phyloP scores from a whole-genome alignment of 2,329 filamentous ascomycete genomes.

The Berkeleyomyces basicola region DNA sequence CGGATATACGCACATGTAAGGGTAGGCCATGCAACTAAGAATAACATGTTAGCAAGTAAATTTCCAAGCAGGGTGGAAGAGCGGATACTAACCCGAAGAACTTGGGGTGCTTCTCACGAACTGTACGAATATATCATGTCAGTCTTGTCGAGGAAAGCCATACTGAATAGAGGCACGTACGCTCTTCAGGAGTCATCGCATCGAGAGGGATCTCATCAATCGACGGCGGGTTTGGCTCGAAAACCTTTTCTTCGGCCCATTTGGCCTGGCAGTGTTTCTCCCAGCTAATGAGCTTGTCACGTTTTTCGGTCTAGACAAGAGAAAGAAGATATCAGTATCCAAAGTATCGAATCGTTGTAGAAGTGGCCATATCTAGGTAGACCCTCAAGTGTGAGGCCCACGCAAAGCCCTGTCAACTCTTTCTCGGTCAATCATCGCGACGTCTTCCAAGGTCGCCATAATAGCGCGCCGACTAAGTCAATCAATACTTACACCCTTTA shows the following conservation, averaged over 20 bases:
- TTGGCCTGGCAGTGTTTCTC: slow-evolving; percentile 61
- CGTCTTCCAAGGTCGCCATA: no score
- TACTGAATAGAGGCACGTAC: neutral
- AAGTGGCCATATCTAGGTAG: slow-evolving; percentile 10
- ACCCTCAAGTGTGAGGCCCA: no score
- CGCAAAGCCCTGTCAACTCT: neutral
- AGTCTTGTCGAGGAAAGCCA: neutral
- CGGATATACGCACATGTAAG: slow-evolving; percentile 21
- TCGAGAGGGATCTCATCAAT: slow-evolving; percentile 60
- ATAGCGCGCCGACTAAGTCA: neutral
- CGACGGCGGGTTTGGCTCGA: slow-evolving; percentile 73
- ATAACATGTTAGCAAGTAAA: neutral
- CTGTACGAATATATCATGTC: neutral
- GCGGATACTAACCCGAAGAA: slow-evolving; percentile 51
- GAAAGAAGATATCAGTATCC: neutral
- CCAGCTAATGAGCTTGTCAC: slow-evolving; percentile 61
- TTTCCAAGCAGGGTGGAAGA: neutral
- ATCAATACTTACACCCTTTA: slow-evolving; percentile 34
- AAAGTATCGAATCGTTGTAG: neutral
- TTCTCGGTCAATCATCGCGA: neutral
- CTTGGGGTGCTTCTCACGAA: slow-evolving; percentile 72
- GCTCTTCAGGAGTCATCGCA: slow-evolving; percentile 54
- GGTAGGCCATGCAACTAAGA: slow-evolving; percentile 25
- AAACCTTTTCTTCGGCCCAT: slow-evolving; percentile 62
- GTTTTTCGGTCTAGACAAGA: slow-evolving; percentile 56